phyloP scores from a whole-genome alignment of 225 moss, liverwort and hornwort genomes.

The Marchantia paleacea region DNA sequence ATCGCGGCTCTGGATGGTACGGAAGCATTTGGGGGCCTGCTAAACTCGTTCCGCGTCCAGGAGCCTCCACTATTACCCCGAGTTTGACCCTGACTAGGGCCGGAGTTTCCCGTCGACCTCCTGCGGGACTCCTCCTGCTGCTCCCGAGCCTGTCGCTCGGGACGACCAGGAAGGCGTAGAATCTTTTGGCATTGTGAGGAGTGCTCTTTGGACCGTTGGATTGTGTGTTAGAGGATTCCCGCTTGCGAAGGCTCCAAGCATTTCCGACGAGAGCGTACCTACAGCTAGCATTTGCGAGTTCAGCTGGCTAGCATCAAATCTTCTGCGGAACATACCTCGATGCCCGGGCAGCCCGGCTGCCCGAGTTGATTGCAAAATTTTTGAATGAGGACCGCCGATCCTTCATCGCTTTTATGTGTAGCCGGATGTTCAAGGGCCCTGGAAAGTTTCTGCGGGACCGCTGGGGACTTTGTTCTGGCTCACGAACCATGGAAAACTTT shows the following conservation, averaged over 20 bases:
- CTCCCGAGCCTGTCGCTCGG: neutral
- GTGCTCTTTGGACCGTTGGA: neutral
- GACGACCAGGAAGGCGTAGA: neutral
- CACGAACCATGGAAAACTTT: too few relatives aligned
- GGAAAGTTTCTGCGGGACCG: too few relatives aligned
- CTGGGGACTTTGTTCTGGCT: too few relatives aligned
- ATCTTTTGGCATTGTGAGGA: too few relatives aligned
- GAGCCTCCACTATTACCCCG: neutral
- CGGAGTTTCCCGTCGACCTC: too few relatives aligned
- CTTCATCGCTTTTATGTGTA: neutral
- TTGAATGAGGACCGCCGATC: neutral
- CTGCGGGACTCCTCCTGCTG: neutral
- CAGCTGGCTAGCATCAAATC: constrained; percentile 4
- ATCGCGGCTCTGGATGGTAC: neutral
- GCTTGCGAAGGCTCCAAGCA: neutral
- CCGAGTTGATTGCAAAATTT: neutral
- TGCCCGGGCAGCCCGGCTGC: neutral
- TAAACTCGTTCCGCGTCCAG: neutral
- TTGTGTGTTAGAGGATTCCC: neutral
- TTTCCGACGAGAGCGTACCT: neutral
- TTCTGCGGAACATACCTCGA: neutral
- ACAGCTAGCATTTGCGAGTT: neutral
- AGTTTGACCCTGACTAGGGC: neutral
- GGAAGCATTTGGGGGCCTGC: neutral
- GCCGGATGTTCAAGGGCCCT: neutral